Base-by-base conservation (phyloP, 2,329 filamentous ascomycete genomes). In the Fusarium beomiforme region DNA sequence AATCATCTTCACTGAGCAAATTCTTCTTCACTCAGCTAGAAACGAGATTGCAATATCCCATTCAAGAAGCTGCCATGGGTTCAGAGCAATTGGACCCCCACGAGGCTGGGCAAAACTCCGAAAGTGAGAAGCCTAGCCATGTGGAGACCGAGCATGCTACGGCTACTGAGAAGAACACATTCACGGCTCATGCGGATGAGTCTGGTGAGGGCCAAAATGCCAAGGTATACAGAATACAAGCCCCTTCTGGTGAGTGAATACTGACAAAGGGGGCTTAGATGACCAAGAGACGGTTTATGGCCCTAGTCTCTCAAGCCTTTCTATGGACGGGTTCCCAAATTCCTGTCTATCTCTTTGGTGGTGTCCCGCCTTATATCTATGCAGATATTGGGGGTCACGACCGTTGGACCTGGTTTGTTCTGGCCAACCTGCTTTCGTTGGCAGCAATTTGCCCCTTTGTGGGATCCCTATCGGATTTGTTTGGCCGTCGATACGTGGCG, bases 11-110 rank as follows among this genome's bases (percentile, higher is more conserved):
- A 24, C 3, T 16, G 4, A 50, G 1, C 2, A 50, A 24, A 1
- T 6, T 21, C 19, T 19, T 13, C 0, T 14, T 34, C 6, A 0
- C 11, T 3, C 8, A 2, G 17, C 2, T 2, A 7, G 5, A 14
- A 13, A 17, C 6, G n/a, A 5, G 13, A 9, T 13, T 21, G 23
- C 7, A 2, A 14, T 12, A 13, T 34, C 8, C 4, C 6, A 5
- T 36, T 4, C 8, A 2, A 51, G 6, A 26, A 3, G n/a, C 8
- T 5, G 47, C 47, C 47, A 51, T 51, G 47, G 47, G 17, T 26
- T 17, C 47, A 13, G 37, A 23, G 47, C 31, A 37, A 26, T 37
- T 51, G 31, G 47, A 51, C 9, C 31, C 31, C 33, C 37, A 39
- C 12, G 19, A 39, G n/a, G 37, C 19, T 37, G 23, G 47, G 47